phyloP scores from a whole-genome alignment of 176 grass and related monocot species.

The Eremochloa ophiuroides region DNA sequence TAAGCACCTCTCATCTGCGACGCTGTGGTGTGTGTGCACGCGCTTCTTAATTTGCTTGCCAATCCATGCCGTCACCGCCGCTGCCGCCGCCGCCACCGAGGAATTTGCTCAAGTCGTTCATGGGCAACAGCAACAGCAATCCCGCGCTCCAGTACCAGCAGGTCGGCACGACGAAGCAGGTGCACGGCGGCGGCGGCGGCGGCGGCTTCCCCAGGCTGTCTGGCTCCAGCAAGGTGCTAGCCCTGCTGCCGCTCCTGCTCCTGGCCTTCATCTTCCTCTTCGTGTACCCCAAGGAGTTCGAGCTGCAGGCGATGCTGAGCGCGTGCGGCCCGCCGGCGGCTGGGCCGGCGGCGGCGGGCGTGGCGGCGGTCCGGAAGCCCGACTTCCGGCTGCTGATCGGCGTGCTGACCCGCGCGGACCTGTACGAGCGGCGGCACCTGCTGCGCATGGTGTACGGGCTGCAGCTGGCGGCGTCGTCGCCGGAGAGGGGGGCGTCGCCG shows the following conservation, averaged over 20 bases:
- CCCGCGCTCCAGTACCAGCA: not conserved
- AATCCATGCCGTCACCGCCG: not conserved
- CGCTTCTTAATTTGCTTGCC: not conserved
- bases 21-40: not conserved
- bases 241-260: constrained; percentile 50
- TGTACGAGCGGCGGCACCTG: constrained; percentile 54
- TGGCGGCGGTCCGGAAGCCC: constrained; percentile 24
- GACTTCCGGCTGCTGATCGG: constrained; percentile 66
- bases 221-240: constrained; percentile 30
- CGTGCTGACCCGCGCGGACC: constrained; percentile 53
- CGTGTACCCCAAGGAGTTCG: constrained; percentile 63
- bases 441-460: constrained; percentile 64
- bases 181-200: constrained; percentile 5
- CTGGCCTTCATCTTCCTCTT: constrained; percentile 56
- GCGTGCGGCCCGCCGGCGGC: constrained; percentile 6
- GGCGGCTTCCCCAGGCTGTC: constrained; percentile 27
- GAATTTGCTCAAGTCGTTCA: constrained; percentile 6
- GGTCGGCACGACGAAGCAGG: constrained; percentile 6
- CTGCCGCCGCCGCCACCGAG: not conserved
- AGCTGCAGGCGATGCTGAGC: constrained; percentile 50
- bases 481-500: not conserved
- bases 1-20: not conserved
- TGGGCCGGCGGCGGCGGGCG: not conserved
- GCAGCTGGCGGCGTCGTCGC: constrained; percentile 6
- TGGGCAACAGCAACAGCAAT: not conserved